Evolutionary conservation across 2,329 filamentous ascomycete genomes (phyloP).

Genomic region (Cytospora mali): DNA sequence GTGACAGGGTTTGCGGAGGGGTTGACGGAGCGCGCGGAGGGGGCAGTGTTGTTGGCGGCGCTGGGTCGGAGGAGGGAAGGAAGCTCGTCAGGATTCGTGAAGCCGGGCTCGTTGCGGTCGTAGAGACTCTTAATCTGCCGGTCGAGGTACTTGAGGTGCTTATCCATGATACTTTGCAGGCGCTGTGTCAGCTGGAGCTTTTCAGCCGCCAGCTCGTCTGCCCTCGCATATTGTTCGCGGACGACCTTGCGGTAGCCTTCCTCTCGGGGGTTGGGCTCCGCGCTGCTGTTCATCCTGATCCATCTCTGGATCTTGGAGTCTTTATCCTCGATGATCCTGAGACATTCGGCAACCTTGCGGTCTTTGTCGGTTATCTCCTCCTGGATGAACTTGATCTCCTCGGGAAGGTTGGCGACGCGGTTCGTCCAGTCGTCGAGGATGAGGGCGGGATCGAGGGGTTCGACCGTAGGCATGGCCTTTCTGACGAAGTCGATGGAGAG

Average conservation of each 20-base stretch:
- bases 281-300: constrained; percentile 75
- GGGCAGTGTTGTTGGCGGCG: constrained; percentile 52
- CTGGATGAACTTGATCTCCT: constrained; percentile 80
- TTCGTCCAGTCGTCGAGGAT: constrained; percentile 80
- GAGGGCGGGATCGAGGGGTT: constrained; percentile 65
- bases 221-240: constrained; percentile 66
- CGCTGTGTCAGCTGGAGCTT: constrained; percentile 73
- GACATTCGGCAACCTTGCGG: constrained; percentile 68
- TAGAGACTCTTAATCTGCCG: constrained; percentile 63
- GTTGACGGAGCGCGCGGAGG: constrained; percentile 47
- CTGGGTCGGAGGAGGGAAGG: constrained; percentile 64
- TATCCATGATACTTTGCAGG: constrained; percentile 60
- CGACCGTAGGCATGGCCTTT: constrained; percentile 62
- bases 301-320: constrained; percentile 79
- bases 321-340: constrained; percentile 69
- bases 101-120: constrained; percentile 63
- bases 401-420: constrained; percentile 75
- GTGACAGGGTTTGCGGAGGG: constrained; percentile 44
- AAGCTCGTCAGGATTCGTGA: constrained; percentile 63
- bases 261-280: constrained; percentile 75
- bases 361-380: constrained; percentile 85
- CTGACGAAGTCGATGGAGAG: constrained; percentile 70
- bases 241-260: constrained; percentile 66
- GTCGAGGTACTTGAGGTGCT: constrained; percentile 65
- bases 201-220: constrained; percentile 72